Evolutionary conservation across 2,329 filamentous ascomycete species (phyloP), one percentile per base, ranked within the genome.

Genomic region (Fusarium sp.): DNA sequence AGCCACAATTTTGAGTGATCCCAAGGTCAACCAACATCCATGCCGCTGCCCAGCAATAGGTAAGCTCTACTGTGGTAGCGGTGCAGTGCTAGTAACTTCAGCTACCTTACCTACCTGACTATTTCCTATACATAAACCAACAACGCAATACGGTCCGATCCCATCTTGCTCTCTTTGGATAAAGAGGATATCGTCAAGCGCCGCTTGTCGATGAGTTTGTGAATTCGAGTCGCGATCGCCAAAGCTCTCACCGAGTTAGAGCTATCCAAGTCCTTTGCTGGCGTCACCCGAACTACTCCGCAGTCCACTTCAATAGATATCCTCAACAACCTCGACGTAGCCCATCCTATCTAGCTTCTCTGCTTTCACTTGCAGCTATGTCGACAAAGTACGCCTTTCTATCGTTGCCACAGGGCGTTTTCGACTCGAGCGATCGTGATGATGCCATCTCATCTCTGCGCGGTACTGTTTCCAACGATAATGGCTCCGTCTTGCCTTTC

Each of bases 391-490:
- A 97, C 85, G 88, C 94, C 75, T 88, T 98, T 77, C 87, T 98
- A 74, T 98, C 96, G 68, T 88, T 99, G 68, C 96, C 96, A 63
- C 90, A 92, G 72, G 93, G 93, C 63, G 94, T 95, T 79, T 91
- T 94, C 77, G 91, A 93, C 73, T 92, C 93, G 53, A 88, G 89
- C 82, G 89, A 95, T 82, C 87, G 87, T 76, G 91, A 95, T 72
- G 93, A 97, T 80, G 93, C 95, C 71, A 85, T 98, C 72, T 87
- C 89, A 49, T 88, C 93, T 47, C 82, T 99, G 67, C 89, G 90
- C 73, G 83, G 90, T 59, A 93, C 90, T 43, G 86, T 97, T 58
- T 85, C 88, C 51, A 83, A 88, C 60, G 93, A 97, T 75, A 90
- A 92, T 80, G 93, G 92, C 78, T 89, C 87, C 55, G 91, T 93